Evolutionary conservation across 2,329 filamentous ascomycete species (phyloP).

Genomic region (Diaporthe citrichinensis): DNA sequence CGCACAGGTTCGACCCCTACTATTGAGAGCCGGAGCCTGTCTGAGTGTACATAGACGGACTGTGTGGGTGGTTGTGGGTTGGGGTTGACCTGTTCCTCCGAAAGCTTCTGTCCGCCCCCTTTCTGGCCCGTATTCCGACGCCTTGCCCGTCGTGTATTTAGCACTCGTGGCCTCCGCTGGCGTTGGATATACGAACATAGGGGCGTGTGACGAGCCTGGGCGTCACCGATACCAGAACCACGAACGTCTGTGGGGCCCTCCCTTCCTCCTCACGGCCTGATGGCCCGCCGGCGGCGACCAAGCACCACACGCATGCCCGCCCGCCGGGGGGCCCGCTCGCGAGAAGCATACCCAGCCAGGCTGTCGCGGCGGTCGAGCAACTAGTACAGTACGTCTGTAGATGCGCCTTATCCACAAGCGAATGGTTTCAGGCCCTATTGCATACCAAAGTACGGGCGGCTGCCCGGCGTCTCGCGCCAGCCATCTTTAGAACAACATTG

Average conservation of each 20-base stretch:
- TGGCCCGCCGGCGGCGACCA: slow-evolving; percentile 24
- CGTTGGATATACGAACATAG: neutral
- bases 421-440: slow-evolving; percentile 6
- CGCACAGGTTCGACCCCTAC: neutral
- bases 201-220: slow-evolving; percentile 29
- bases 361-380: neutral
- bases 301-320: neutral
- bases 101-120: slow-evolving; percentile 20
- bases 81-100: slow-evolving; percentile 28
- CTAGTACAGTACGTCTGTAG: neutral
- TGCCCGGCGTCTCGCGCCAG: neutral
- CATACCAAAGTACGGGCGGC: slow-evolving; percentile 4
- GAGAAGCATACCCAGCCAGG: slow-evolving; percentile 27
- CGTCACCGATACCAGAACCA: slow-evolving; percentile 27
- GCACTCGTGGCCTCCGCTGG: neutral
- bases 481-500: neutral
- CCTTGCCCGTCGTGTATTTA: slow-evolving; percentile 14
- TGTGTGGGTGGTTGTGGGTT: slow-evolving; percentile 31
- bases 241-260: slow-evolving; percentile 3
- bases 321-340: slow-evolving; percentile 7
- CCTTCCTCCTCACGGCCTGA: slow-evolving; percentile 7
- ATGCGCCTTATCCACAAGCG: neutral
- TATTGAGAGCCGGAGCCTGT: slow-evolving; percentile 7
- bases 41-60: slow-evolving; percentile 5
- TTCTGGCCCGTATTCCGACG: slow-evolving; percentile 19